Base-by-base conservation (phyloP, 257 asterid species). In the Solanum chaucha region DNA sequence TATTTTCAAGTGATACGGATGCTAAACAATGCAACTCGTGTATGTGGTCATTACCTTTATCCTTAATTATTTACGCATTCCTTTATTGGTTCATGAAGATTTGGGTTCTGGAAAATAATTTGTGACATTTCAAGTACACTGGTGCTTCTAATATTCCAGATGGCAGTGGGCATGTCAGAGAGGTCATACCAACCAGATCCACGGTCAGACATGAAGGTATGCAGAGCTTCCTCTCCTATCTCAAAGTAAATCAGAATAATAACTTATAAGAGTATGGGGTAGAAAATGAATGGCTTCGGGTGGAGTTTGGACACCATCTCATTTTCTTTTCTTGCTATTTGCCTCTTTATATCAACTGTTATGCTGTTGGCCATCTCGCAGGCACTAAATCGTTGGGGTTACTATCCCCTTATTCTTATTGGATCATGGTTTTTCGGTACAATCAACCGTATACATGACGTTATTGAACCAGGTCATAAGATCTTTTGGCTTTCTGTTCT, bases 391-490 rank as follows among this genome's bases (percentile, higher is more conserved):
- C 93, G 98, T 86, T 97, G 99, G 99, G 99, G 99, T 81, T 97
- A 97, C 92, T 95, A 97, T 89, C 99, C 99, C 30, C 98, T 97
- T 84, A 96, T 97, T 90, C 95, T 97, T 36, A 97, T 97, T 59
- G 99, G 98, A 17, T 96, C 99, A 12, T 96, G 99, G 98, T 95
- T 93, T 92, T 97, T 97, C 51, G 99, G 98, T 88, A 96, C 99
- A 74, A 93, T 97, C 90, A 97, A 97, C 90, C 99, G 97, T 78
- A 95, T 97, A 88, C 99, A 97, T 78, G 98, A 96, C 88, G 93
- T 97, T 87, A 91, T 95, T 67, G 99, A 94, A 89, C 99, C 99
- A 8, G 95, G 92, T 77, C 98, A 93, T 85, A 94, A 92, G 89
- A 94, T 97, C 86, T 94, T 97, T 90, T 97, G 99, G 99, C 99